Conservation (phyloP, 331 rosid genomes). For the Quercus tomentella region DNA sequence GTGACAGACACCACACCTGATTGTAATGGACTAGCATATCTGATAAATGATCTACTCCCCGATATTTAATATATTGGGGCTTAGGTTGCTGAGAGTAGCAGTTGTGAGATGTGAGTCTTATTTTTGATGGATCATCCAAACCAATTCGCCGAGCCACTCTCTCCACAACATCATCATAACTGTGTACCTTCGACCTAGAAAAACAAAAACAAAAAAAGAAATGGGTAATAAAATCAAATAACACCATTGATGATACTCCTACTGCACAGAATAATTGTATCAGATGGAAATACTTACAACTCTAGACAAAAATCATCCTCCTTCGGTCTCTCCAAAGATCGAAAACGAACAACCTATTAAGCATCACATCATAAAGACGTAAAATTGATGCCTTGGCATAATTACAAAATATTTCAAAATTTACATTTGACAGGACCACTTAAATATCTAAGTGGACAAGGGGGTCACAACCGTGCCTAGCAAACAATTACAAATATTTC, state of each 20-base stretch:
- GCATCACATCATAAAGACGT: constrained; percentile 10
- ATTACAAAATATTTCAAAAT: background rate
- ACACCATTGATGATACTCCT: background rate
- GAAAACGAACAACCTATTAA: constrained; percentile 81
- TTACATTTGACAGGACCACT: background rate
- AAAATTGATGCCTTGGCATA: background rate
- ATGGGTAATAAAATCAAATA: background rate
- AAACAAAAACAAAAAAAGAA: background rate
- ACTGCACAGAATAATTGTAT: background rate
- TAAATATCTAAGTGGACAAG: background rate
- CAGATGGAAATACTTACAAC: constrained; percentile 49
- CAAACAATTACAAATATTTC: background rate
- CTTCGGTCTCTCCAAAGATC: constrained; percentile 81
- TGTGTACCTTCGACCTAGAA: constrained; percentile 64
- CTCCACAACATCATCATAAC: constrained; percentile 84
- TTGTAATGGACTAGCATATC: constrained; percentile 89
- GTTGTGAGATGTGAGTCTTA: constrained; percentile 87
- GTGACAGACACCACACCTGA: constrained; percentile 67
- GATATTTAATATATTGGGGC: constrained; percentile 83
- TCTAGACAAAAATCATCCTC: constrained; percentile 86
- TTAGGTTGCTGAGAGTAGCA: constrained; percentile 95
- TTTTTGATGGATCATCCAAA: constrained; percentile 78
- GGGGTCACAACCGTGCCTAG: background rate
- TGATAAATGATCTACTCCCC: constrained; percentile 76
- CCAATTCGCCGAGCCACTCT: constrained; percentile 68